Evolutionary conservation across 78 protist genomes (phyloP).

Genomic region (Pigoraptor vietnamica): DNA sequence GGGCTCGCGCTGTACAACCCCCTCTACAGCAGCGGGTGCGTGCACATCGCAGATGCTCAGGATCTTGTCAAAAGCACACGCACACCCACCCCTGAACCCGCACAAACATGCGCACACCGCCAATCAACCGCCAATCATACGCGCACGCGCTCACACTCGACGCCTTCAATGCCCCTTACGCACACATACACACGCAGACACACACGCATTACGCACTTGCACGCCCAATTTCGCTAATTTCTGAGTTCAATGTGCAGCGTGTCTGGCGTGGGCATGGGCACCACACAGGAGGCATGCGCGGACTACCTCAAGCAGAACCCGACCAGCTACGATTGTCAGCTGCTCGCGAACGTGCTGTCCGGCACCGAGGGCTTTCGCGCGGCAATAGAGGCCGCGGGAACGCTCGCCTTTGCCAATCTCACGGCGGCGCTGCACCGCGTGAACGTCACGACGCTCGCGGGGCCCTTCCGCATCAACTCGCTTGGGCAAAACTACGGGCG

Average conservation of each 20-base stretch:
- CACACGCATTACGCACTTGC: not conserved
- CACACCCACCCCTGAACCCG: no score
- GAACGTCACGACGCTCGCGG: not conserved
- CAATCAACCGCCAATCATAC: no score
- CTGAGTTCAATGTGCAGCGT: not conserved
- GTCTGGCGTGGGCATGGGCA: not conserved
- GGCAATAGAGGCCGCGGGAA: not conserved
- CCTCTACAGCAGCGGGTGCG: not conserved
- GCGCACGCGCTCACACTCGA: no score
- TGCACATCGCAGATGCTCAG: no score
- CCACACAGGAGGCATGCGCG: no score
- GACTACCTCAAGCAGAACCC: no score
- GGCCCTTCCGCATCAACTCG: not conserved
- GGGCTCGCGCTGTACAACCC: not conserved
- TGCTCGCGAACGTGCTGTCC: not conserved
- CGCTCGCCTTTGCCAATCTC: not conserved
- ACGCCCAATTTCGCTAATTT: not conserved
- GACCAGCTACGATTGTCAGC: not conserved
- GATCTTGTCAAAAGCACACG: no score
- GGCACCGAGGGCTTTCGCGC: not conserved
- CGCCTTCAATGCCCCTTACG: no score
- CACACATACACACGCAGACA: not conserved
- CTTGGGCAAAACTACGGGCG: not conserved
- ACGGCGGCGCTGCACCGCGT: not conserved
- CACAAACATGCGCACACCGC: no score